phyloP scores from a whole-genome alignment of 2,329 filamentous ascomycete genomes.

The Cladophialophora immunda region DNA sequence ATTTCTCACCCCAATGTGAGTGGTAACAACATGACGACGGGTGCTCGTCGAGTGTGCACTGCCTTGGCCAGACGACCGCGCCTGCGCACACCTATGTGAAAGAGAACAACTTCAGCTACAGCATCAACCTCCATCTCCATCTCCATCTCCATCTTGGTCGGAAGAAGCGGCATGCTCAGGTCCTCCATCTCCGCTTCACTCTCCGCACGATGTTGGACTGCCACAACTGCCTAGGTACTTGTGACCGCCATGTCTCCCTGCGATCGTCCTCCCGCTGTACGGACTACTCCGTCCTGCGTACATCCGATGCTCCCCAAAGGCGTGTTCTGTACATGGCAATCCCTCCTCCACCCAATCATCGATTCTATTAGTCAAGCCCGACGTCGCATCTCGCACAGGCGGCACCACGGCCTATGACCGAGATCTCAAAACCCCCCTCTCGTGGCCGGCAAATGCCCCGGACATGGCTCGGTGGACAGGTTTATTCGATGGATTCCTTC shows the following conservation, averaged over 20 bases:
- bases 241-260: not conserved
- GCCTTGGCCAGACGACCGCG: not conserved
- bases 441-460: not conserved
- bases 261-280: not conserved
- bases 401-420: not conserved
- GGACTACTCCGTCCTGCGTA: constrained; percentile 3
- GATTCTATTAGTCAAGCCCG: constrained; percentile 14
- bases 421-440: not conserved
- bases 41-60: not conserved
- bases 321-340: not conserved
- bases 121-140: not conserved
- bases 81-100: not conserved
- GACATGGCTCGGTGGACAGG: not conserved
- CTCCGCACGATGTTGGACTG: not conserved
- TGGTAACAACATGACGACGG: not conserved
- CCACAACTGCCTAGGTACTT: not conserved
- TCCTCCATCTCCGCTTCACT: not conserved
- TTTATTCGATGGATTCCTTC: not conserved
- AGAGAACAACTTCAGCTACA: not conserved
- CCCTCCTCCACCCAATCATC: constrained; percentile 2
- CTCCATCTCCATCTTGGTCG: not conserved
- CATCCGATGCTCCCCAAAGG: constrained; percentile 2
- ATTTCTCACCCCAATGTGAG: not conserved
- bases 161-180: not conserved
- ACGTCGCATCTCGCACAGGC: not conserved